Evolutionary conservation across 2,329 filamentous ascomycete species (phyloP).

Genomic region (Alternaria consortialis): DNA sequence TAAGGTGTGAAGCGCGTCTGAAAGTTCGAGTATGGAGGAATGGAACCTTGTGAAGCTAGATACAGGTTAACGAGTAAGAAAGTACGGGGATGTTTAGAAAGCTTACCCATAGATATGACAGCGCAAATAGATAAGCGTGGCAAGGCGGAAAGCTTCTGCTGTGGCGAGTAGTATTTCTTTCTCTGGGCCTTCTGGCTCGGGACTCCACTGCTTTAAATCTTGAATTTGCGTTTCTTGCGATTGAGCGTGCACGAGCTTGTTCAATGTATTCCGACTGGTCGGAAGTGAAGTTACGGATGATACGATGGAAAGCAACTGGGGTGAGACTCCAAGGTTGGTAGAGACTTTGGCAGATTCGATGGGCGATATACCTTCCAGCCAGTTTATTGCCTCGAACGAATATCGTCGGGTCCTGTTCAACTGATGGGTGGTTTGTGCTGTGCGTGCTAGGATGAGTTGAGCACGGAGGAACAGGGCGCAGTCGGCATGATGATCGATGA

Average conservation of each 20-base stretch:
- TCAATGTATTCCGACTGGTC: slow-evolving; percentile 20
- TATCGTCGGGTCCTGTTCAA: slow-evolving; percentile 34
- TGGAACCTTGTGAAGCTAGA: slow-evolving; percentile 43
- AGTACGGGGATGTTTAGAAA: neutral
- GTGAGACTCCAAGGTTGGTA: slow-evolving; percentile 38
- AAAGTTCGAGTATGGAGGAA: slow-evolving; percentile 40
- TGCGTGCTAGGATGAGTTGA: slow-evolving; percentile 41
- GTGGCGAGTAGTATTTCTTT: slow-evolving; percentile 41
- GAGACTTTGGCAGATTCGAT: slow-evolving; percentile 38
- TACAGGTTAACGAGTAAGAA: slow-evolving; percentile 3
- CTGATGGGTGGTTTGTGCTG: slow-evolving; percentile 34
- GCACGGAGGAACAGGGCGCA: slow-evolving; percentile 41
- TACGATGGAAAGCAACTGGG: slow-evolving; percentile 41
- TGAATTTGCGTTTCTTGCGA: slow-evolving; percentile 38
- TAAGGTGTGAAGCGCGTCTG: slow-evolving; percentile 34
- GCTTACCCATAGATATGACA: slow-evolving; percentile 44
- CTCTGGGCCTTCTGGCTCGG: slow-evolving; percentile 31
- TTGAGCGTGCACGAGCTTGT: slow-evolving; percentile 37
- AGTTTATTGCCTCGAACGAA: slow-evolving; percentile 36
- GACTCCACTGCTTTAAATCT: slow-evolving; percentile 39
- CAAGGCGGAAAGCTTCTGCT: slow-evolving; percentile 43
- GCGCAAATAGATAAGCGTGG: slow-evolving; percentile 43
- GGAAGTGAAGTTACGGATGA: slow-evolving; percentile 40
- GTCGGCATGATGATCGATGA: slow-evolving; percentile 36
- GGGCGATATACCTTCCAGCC: slow-evolving; percentile 33